These are phyloP conservation scores for Colletotrichum simmondsii DNA, from an alignment of 2,329 filamentous ascomycete genomes.

Conservation along the genomic window DNA sequence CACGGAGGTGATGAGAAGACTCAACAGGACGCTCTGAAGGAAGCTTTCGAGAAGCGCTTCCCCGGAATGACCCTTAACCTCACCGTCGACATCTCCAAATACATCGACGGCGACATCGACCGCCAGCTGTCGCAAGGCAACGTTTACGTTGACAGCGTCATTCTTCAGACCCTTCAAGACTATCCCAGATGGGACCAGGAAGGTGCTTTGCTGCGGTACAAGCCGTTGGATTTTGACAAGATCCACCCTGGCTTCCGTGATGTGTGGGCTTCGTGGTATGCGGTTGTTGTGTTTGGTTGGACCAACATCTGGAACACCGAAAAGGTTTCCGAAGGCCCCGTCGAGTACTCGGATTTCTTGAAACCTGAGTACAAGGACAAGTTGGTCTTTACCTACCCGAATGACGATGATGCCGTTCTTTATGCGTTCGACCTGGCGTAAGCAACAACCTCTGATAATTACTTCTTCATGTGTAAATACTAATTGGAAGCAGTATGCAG, in stretches of 20 bases:
- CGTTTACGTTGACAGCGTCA: slow-evolving; percentile 56
- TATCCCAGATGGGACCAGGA: slow-evolving; percentile 61
- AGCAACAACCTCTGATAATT: slow-evolving; percentile 33
- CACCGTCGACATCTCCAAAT: slow-evolving; percentile 67
- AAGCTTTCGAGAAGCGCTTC: slow-evolving; percentile 57
- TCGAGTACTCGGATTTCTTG: slow-evolving; percentile 55
- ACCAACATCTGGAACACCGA: slow-evolving; percentile 48
- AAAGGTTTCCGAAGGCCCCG: slow-evolving; percentile 44
- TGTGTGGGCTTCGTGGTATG: slow-evolving; percentile 53
- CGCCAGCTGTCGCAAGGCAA: slow-evolving; percentile 51
- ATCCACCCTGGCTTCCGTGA: slow-evolving; percentile 52
- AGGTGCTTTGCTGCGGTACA: slow-evolving; percentile 60
- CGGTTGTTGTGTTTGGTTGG: slow-evolving; percentile 51
- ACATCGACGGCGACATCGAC: slow-evolving; percentile 60
- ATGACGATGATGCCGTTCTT: slow-evolving; percentile 67
- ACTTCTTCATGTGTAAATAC: not conserved
- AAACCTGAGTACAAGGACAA: slow-evolving; percentile 63
- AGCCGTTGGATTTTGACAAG: slow-evolving; percentile 56
- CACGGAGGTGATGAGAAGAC: slow-evolving; percentile 59
- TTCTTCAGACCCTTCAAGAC: slow-evolving; percentile 63
- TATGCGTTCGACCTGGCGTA: slow-evolving; percentile 61
- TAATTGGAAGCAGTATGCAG: slow-evolving; percentile 42
- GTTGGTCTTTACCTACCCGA: slow-evolving; percentile 65
- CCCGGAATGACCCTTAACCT: slow-evolving; percentile 63
- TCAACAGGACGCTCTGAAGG: slow-evolving; percentile 52